Base-by-base conservation (phyloP, 225 moss, liverwort and hornwort genomes). In the Takakia lepidozioides region DNA sequence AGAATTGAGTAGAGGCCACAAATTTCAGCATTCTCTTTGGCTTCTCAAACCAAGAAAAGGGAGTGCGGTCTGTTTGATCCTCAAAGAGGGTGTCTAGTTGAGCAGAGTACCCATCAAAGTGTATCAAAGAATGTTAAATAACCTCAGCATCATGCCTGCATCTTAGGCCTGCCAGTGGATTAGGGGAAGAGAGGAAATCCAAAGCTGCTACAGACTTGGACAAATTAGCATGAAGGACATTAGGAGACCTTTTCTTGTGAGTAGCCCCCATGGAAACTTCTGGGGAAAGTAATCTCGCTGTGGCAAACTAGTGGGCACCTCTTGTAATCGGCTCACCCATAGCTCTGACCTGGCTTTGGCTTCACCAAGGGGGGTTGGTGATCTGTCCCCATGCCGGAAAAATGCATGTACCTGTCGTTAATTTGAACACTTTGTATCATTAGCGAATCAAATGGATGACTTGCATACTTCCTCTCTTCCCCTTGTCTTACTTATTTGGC, bases 231-330 rank as follows among this genome's bases (percentile, higher is more conserved):
- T n/a, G n/a, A n/a, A n/a, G n/a, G n/a, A n/a, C n/a, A n/a, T n/a
- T n/a, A n/a, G n/a, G 19, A 32, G 24, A 58, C 24, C 36, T 45
- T 27, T 48, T 16, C 15, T 67, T 13, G 81, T 77, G 58, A 82
- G 77, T 30, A 69, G 52, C 18, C 82, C 82, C 82, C 77, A 77
- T 0, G 82, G 82, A 21, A 23, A 67, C 39, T 64, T 70, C 61
- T 82, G 77, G 7, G 57, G 63, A 29, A 67, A 67, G 38, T 77
- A 82, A 0, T 62, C 63, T 30, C 55, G 46, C 16, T 66, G 37
- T 13, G 30, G 57, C 39, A 77, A 57, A 19, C 61, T 43, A 29
- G 34, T 14, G 15, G 77, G 73, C 4, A 70, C 66, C 46, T 70
- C 73, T 66, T 82, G 77, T 11, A 77, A 19, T 25, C 77, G 77